These are phyloP conservation scores for Sporothrix brunneoviolacea DNA, from an alignment of 2,329 filamentous ascomycete species.

Conservation along the genomic window DNA sequence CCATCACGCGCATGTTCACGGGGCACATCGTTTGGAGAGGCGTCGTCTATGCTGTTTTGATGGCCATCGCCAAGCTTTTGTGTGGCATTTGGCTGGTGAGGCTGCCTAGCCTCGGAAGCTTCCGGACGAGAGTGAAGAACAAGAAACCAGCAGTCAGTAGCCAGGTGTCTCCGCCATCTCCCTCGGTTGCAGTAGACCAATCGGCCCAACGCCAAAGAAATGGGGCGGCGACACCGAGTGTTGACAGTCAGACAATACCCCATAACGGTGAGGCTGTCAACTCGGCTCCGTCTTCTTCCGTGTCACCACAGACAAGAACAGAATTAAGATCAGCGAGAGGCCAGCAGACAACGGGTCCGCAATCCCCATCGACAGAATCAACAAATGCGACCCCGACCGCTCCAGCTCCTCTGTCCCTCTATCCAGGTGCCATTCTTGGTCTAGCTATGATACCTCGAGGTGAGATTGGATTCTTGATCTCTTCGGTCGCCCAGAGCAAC, in stretches of 20 bases:
- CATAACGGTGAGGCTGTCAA: too few species aligned
- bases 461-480: constrained; percentile 73
- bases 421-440: constrained; percentile 60
- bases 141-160: background rate
- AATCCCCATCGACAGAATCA: too few species aligned
- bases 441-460: constrained; percentile 68
- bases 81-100: constrained; percentile 48
- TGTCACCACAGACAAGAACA: background rate
- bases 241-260: too few species aligned
- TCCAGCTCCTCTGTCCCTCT: constrained; percentile 52
- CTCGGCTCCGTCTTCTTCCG: too few species aligned
- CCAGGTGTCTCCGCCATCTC: too few species aligned
- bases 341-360: too few species aligned
- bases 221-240: too few species aligned
- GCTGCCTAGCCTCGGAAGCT: background rate
- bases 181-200: too few species aligned
- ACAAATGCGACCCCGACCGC: constrained; percentile 20
- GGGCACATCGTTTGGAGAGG: constrained; percentile 63
- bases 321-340: background rate
- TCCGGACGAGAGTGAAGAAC: background rate
- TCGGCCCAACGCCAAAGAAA: too few species aligned
- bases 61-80: constrained; percentile 55
- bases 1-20: constrained; percentile 62
- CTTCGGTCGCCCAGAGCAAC: constrained; percentile 55
- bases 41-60: constrained; percentile 63